Conservation (phyloP, 2,329 filamentous ascomycete species). For the Colletotrichum nymphaeae region DNA sequence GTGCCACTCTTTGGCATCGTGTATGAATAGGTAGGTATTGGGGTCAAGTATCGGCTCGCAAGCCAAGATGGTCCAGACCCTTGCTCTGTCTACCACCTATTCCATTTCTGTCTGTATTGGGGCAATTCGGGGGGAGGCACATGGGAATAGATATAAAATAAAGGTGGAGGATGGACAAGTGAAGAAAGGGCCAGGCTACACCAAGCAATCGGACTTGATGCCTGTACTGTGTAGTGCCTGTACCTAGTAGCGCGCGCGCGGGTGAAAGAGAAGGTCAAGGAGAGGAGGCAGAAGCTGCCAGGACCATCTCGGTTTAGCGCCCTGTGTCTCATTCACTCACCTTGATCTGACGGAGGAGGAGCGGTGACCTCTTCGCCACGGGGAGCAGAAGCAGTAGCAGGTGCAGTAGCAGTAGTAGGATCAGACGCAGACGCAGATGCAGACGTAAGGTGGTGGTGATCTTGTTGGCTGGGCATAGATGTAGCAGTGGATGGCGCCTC, state of each 20-base stretch:
- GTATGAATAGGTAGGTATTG: neutral
- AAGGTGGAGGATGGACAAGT: conserved; percentile 15
- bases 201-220: neutral
- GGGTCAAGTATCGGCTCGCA: neutral
- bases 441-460: neutral
- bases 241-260: neutral
- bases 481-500: conserved; percentile 8
- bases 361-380: conserved; percentile 20
- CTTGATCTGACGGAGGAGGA: conserved; percentile 19
- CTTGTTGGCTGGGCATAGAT: conserved; percentile 19
- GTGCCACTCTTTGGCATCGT: conserved; percentile 26
- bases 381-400: neutral
- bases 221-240: neutral
- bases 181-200: neutral
- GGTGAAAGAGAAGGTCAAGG: conserved; percentile 1
- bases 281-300: conserved; percentile 13
- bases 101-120: neutral
- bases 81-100: neutral
- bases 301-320: conserved; percentile 16
- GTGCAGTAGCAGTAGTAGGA: neutral
- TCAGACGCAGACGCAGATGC: neutral
- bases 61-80: conserved; percentile 31
- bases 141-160: neutral
- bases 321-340: conserved; percentile 19
- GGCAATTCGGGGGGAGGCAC: neutral